Evolutionary conservation across 495 filamentous ascomycete species (phyloP).

Genomic region (Cenococcum geophilum): DNA sequence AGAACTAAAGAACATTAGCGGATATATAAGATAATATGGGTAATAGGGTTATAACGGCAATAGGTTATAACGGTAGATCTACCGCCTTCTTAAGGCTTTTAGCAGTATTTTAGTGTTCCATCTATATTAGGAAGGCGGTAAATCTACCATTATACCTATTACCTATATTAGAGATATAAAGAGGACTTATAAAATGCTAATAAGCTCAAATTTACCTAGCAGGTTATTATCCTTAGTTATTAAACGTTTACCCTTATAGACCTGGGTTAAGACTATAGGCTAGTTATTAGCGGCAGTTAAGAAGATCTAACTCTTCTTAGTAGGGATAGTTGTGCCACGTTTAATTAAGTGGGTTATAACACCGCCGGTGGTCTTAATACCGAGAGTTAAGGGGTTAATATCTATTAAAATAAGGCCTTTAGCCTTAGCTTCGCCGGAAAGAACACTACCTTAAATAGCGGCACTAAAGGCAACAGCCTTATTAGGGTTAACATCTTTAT

Average conservation of each 20-base stretch:
- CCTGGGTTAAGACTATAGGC: constrained; percentile 93
- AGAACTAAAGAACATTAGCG: constrained; percentile 40
- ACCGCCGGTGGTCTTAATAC: constrained; percentile 97
- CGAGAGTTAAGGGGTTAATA: constrained; percentile 94
- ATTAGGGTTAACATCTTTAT: constrained; percentile 98
- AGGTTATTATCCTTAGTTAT: constrained; percentile 99
- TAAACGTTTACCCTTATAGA: constrained; percentile 91
- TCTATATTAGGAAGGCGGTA: no score
- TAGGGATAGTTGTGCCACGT: constrained; percentile 91
- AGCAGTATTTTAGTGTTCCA: no score
- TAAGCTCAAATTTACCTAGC: constrained; percentile 97
- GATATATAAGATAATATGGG: not conserved
- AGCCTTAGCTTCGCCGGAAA: constrained; percentile 79
- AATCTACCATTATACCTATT: no score
- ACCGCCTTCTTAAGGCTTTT: no score
- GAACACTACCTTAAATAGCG: constrained; percentile 92
- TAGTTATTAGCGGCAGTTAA: constrained; percentile 97
- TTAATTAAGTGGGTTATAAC: constrained; percentile 98
- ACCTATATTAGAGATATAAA: not conserved
- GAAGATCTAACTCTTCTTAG: constrained; percentile 96
- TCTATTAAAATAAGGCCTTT: constrained; percentile 85
- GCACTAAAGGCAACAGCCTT: constrained; percentile 97
- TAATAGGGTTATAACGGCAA: no score
- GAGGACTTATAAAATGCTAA: constrained; percentile 66
- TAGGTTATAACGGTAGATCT: no score